Percentiles rank a stretch among this genome's conserved stretches.
These are phyloP conservation scores for Phytophthora boehmeriae DNA, from an alignment of 352 stramenopile genomes.

Conservation along the genomic window DNA sequence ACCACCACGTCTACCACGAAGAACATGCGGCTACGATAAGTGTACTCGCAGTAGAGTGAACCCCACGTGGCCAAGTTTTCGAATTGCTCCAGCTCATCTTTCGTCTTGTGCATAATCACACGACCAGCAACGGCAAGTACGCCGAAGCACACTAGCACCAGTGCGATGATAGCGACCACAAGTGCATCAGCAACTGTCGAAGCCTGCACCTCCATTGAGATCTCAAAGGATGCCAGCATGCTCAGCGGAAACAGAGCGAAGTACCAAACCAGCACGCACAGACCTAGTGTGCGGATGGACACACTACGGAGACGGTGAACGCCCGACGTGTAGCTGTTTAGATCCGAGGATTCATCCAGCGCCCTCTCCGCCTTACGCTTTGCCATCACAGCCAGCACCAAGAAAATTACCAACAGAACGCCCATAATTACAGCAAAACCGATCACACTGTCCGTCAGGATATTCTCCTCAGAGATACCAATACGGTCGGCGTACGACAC, in stretches of 20 bases:
- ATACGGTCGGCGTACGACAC: constrained; percentile 67
- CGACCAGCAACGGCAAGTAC: constrained; percentile 57
- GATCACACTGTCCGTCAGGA: constrained; percentile 40
- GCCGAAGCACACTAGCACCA: constrained; percentile 53
- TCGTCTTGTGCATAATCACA: constrained; percentile 58
- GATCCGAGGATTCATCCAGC: constrained; percentile 40
- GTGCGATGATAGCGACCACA: constrained; percentile 44
- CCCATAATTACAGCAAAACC: constrained; percentile 57
- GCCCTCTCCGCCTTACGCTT: constrained; percentile 59
- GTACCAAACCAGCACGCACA: constrained; percentile 70
- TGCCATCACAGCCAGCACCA: constrained; percentile 52
- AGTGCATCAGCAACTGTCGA: constrained; percentile 31
- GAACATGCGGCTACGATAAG: constrained; percentile 68
- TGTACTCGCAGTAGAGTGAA: constrained; percentile 66
- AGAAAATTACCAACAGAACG: constrained; percentile 51
- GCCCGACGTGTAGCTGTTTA: constrained; percentile 40
- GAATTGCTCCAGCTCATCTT: constrained; percentile 62
- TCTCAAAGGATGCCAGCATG: constrained; percentile 69
- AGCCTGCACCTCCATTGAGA: constrained; percentile 65
- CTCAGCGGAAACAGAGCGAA: constrained; percentile 68
- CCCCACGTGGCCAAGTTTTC: constrained; percentile 67
- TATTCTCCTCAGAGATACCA: constrained; percentile 48
- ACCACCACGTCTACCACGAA: constrained; percentile 60
- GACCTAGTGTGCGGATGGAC: constrained; percentile 63
- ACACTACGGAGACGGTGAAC: constrained; percentile 61